Base-by-base conservation (phyloP, 352 stramenopile species). In the Phytopythium litorale region DNA sequence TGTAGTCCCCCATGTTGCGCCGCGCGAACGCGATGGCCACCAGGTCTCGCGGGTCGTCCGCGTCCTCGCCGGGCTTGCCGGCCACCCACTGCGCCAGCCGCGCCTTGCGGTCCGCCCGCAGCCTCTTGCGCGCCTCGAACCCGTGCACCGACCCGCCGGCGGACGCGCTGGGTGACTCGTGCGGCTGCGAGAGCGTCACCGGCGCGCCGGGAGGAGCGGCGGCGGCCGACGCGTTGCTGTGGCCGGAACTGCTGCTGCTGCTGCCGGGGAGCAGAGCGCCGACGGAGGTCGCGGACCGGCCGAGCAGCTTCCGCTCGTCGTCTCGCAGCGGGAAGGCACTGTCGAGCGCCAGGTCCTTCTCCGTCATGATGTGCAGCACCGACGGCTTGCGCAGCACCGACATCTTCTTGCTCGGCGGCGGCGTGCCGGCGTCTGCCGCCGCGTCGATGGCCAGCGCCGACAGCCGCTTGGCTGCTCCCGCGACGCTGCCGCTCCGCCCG, bases 1-100 rank as follows among this genome's bases (percentile, higher is more conserved):
- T 96, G 73, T 96, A 98, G 71, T 97, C 91, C 3, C 92, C 91
- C 81, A 97, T 92, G 64, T 96, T 94, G 33, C 86, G 77, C 56
- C 84, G 79, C 6, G 94, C 90, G 32, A 91, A 90, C 1, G 84
- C 75, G 56, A 98, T 97, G 0, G 94, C 91, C 4, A 91, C 88
- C n/a, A 98, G 69, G 58, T 98, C 92, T 7, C 87, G 67, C 8
- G 87, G 83, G 50, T 98, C 92, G 63, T 98, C 91, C 4, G 90
- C 94, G 64, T 98, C 77, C 61, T 96, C 87, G 4, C 81, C 81
- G 11, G 91, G 92, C 58, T 97, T 96, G 64, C 69, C 81, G 23
- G 25, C 64, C 69, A 84, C 54, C 85, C 87, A 89, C 16, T 74
- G 72, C 33, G 76, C 60, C 43, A 96, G 72, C 12, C 73, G 69